Percentiles rank a stretch among this genome's conserved stretches.
These are phyloP conservation scores for Wickerhamomyces rabaulensis DNA, from an alignment of 805 yeast species.

Conservation along the genomic window DNA sequence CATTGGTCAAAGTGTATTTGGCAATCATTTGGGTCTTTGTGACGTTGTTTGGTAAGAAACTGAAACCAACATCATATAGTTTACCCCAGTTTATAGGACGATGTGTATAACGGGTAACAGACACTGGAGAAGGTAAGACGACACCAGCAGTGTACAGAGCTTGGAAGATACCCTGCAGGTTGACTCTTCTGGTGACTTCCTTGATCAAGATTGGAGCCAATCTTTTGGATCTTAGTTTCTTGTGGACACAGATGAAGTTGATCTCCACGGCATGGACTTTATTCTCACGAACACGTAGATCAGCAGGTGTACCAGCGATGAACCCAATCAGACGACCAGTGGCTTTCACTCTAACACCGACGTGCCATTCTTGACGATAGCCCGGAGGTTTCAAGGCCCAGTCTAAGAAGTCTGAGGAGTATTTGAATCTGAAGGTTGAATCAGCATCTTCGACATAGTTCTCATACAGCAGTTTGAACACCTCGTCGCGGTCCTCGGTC, in stretches of 20 bases:
- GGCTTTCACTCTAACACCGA: slow-evolving; percentile 82
- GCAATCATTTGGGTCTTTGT: slow-evolving; percentile 72
- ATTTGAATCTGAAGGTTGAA: slow-evolving; percentile 87
- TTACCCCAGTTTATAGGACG: slow-evolving; percentile 92
- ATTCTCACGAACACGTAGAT: slow-evolving; percentile 52
- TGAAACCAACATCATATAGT: slow-evolving; percentile 84
- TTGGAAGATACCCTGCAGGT: slow-evolving; percentile 83
- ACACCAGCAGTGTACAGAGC: slow-evolving; percentile 94
- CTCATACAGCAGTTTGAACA: slow-evolving; percentile 73
- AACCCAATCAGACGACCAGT: slow-evolving; percentile 83
- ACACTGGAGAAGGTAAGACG: slow-evolving; percentile 86
- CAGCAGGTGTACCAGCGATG: slow-evolving; percentile 84
- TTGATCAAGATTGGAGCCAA: slow-evolving; percentile 90
- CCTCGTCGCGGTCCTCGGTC: slow-evolving; percentile 61
- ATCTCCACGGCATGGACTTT: slow-evolving; percentile 72
- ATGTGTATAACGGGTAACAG: slow-evolving; percentile 86
- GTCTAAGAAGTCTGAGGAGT: slow-evolving; percentile 72
- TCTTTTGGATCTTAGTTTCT: slow-evolving; percentile 87
- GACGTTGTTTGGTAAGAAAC: slow-evolving; percentile 66
- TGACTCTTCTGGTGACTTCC: slow-evolving; percentile 91
- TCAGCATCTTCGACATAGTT: slow-evolving; percentile 95
- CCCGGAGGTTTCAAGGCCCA: slow-evolving; percentile 98
- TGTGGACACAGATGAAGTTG: slow-evolving; percentile 91
- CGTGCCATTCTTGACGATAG: slow-evolving; percentile 82
- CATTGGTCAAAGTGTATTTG: slow-evolving; percentile 52